phyloP scores from a whole-genome alignment of 768 basidiomycete species.

The Pulveroboletus sp. region DNA sequence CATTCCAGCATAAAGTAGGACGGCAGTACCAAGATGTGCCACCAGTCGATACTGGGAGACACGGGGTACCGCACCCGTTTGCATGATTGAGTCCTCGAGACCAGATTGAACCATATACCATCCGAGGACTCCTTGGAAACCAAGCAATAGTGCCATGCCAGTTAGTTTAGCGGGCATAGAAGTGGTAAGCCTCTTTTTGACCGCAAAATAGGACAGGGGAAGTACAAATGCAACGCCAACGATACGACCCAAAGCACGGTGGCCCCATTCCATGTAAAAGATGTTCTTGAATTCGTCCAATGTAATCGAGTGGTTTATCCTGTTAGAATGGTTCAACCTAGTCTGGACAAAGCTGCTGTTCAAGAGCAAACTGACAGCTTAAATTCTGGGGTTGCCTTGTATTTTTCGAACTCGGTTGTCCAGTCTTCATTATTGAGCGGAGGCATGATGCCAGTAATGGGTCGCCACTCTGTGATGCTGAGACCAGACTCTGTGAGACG shows the following conservation, averaged over 20 bases:
- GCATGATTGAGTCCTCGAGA: conserved; percentile 75
- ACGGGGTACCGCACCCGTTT: conserved; percentile 80
- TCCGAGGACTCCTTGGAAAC: conserved; percentile 86
- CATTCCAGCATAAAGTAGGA: conserved; percentile 93
- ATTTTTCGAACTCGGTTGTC: conserved; percentile 88
- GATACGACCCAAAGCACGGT: conserved; percentile 87
- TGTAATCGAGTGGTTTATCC: conserved; percentile 84
- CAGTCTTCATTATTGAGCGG: conserved; percentile 75
- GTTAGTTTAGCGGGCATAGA: conserved; percentile 59
- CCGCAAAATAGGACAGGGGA: conserved; percentile 77
- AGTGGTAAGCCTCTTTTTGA: conserved; percentile 62
- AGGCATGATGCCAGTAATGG: conserved; percentile 84
- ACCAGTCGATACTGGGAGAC: conserved; percentile 97
- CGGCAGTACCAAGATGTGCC: conserved; percentile 87
- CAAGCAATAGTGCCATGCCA: conserved; percentile 76
- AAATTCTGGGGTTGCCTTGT: conserved; percentile 93
- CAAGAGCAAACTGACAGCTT: conserved; percentile 62
- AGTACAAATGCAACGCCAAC: conserved; percentile 80
- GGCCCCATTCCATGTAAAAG: conserved; percentile 98
- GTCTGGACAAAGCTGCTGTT: not conserved
- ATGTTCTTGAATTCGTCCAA: conserved; percentile 92
- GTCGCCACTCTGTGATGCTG: conserved; percentile 97
- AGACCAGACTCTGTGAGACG: conserved; percentile 96
- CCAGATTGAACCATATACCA: conserved; percentile 99
- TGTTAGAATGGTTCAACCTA: conserved; percentile 28